A percentile compares a stretch with the other conserved stretches of the same genome.
phyloP scores from a whole-genome alignment of 495 filamentous ascomycete genomes.

The Talaromyces trachyspermus region DNA sequence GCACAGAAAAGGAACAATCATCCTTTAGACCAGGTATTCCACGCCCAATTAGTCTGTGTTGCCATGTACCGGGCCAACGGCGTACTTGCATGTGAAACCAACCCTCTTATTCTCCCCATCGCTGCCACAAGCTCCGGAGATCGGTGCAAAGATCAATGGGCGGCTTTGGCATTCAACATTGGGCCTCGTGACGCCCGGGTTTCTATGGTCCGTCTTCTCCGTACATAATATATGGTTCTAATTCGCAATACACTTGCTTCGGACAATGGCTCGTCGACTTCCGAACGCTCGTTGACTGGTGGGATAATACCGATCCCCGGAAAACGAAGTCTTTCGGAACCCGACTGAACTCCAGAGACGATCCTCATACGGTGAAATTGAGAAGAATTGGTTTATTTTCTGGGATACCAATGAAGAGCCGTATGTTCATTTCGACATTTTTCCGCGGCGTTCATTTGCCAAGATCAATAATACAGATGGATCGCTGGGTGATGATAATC shows the following conservation, averaged over 20 bases:
- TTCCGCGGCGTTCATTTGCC: constrained; percentile 38
- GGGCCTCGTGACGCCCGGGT: constrained; percentile 48
- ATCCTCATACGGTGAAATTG: constrained; percentile 24
- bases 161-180: constrained; percentile 24
- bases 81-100: constrained; percentile 28
- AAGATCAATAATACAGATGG: constrained; percentile 15
- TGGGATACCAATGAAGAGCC: constrained; percentile 38
- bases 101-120: constrained; percentile 31
- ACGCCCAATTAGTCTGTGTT: constrained; percentile 37
- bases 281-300: constrained; percentile 37
- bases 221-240: constrained; percentile 42
- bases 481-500: constrained; percentile 25
- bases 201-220: constrained; percentile 43
- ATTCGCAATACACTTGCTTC: constrained; percentile 42
- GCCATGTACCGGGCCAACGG: constrained; percentile 29
- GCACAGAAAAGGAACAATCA: constrained; percentile 22
- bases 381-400: constrained; percentile 54
- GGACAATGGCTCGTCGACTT: constrained; percentile 47
- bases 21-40: too few species aligned
- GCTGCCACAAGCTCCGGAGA: constrained; percentile 26
- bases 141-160: constrained; percentile 34
- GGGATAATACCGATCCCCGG: constrained; percentile 9
- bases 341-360: constrained; percentile 43
- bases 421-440: constrained; percentile 44
- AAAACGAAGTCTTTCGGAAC: constrained; percentile 19